These are phyloP conservation scores for Rhinocladiella similis DNA, from an alignment of 2,329 filamentous ascomycete species.

Conservation along the genomic window DNA sequence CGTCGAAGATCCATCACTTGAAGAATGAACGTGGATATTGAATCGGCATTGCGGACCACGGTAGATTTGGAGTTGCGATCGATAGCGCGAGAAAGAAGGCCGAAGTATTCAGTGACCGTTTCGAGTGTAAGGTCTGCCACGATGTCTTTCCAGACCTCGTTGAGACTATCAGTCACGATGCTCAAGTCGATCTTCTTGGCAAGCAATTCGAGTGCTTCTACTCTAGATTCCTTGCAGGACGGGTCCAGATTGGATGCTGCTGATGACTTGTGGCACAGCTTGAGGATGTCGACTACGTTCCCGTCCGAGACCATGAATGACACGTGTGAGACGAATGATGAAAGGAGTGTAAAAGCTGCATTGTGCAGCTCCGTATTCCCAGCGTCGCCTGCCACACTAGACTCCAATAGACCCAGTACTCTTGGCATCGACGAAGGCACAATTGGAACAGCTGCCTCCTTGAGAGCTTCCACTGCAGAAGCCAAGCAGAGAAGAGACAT, in stretches of 20 bases:
- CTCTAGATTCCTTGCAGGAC: constrained; percentile 64
- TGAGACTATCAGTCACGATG: constrained; percentile 71
- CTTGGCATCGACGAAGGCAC: constrained; percentile 74
- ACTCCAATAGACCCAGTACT: constrained; percentile 68
- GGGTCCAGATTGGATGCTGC: constrained; percentile 4
- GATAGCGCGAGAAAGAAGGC: constrained; percentile 42
- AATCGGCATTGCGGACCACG: constrained; percentile 71
- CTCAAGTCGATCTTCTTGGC: constrained; percentile 77
- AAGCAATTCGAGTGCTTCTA: constrained; percentile 69
- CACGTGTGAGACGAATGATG: constrained; percentile 75
- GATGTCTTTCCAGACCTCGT: constrained; percentile 70
- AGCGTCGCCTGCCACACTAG: constrained; percentile 52
- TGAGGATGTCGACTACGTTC: constrained; percentile 71
- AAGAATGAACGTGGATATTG: constrained; percentile 64
- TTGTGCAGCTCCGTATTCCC: constrained; percentile 69
- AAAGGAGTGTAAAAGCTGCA: constrained; percentile 77
- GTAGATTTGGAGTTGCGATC: constrained; percentile 70
- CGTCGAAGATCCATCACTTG: constrained; percentile 53
- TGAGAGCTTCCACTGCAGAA: constrained; percentile 83
- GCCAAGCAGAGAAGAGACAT: constrained; percentile 73
- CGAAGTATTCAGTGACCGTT: constrained; percentile 27
- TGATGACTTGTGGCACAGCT: constrained; percentile 53
- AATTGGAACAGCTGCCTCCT: constrained; percentile 80
- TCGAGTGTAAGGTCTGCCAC: constrained; percentile 62
- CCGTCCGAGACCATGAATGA: constrained; percentile 84